These are phyloP conservation scores for Arabidopsis suecica DNA, from an alignment of 345 rosid species.

Conservation along the genomic window DNA sequence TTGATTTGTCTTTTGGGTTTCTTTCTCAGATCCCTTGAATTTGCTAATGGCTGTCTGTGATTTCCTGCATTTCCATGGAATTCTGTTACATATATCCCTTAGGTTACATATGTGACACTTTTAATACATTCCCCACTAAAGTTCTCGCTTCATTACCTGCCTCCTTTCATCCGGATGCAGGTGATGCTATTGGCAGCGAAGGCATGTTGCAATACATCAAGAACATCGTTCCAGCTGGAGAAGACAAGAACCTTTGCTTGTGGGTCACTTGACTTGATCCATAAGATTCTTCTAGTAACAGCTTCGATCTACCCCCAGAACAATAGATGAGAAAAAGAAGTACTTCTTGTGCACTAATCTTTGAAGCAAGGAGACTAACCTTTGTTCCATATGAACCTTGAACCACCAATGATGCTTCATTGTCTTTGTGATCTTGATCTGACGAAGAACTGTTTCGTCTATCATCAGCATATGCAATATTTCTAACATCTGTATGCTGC, in stretches of 20 bases:
- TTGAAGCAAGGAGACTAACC: slow-evolving; percentile 50
- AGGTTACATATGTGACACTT: slow-evolving; percentile 3
- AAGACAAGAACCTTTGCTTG: slow-evolving; percentile 88
- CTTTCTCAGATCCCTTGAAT: slow-evolving; percentile 56
- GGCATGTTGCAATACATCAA: slow-evolving; percentile 93
- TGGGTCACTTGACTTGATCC: slow-evolving; percentile 78
- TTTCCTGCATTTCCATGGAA: slow-evolving; percentile 61
- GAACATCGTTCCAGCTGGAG: slow-evolving; percentile 99
- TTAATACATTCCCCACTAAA: neutral
- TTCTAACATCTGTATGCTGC: slow-evolving; percentile 82
- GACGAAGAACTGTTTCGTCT: slow-evolving; percentile 51
- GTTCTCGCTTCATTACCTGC: slow-evolving; percentile 61
- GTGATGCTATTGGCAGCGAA: slow-evolving; percentile 70
- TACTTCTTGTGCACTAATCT: slow-evolving; percentile 21
- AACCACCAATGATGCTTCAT: slow-evolving; percentile 66
- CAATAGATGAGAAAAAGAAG: slow-evolving; percentile 22
- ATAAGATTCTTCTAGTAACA: slow-evolving; percentile 80
- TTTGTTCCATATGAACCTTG: slow-evolving; percentile 98
- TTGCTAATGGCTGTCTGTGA: slow-evolving; percentile 79
- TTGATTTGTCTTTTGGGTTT: slow-evolving; percentile 37
- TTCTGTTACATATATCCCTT: neutral
- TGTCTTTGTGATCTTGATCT: slow-evolving; percentile 54
- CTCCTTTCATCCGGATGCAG: slow-evolving; percentile 89
- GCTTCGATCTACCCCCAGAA: slow-evolving; percentile 79
- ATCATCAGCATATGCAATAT: slow-evolving; percentile 85